Percentiles rank a stretch among this genome's conserved stretches.
Conservation (phyloP, 345 rosid species). For the Eucalyptus polyanthemos region DNA sequence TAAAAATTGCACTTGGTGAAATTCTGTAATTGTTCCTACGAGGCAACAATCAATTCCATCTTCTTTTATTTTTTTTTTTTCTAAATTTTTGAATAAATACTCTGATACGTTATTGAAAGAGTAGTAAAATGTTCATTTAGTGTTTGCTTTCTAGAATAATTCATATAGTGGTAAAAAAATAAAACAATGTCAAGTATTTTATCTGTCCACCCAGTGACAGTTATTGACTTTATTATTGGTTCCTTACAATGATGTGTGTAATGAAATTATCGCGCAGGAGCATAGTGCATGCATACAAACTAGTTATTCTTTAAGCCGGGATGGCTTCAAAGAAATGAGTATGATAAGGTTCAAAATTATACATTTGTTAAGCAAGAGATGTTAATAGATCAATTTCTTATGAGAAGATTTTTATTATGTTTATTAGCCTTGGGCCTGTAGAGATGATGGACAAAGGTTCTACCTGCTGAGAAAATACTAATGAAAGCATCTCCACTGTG, state of each 20-base stretch:
- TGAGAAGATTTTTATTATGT: background rate
- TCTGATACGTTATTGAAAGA: background rate
- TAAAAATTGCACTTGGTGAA: background rate
- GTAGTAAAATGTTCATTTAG: background rate
- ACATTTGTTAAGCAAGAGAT: background rate
- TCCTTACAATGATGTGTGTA: fast-evolving
- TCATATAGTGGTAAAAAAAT: background rate
- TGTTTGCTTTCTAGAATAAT: background rate
- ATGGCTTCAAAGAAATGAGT: background rate
- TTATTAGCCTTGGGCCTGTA: background rate
- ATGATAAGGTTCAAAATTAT: background rate
- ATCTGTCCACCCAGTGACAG: background rate
- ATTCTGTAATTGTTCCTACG: background rate
- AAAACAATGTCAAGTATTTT: background rate
- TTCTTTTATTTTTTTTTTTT: background rate
- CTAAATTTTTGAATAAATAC: background rate
- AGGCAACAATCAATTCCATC: background rate
- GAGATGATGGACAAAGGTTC: background rate
- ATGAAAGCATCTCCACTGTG: background rate
- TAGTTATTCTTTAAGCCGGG: background rate
- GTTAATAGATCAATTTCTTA: background rate
- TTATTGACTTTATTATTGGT: background rate
- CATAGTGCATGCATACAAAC: background rate
- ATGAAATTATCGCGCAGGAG: background rate
- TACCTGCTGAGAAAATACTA: background rate